These are phyloP conservation scores for Lasiodiplodia gonubiensis DNA, from an alignment of 2,329 filamentous ascomycete genomes.

Conservation along the genomic window DNA sequence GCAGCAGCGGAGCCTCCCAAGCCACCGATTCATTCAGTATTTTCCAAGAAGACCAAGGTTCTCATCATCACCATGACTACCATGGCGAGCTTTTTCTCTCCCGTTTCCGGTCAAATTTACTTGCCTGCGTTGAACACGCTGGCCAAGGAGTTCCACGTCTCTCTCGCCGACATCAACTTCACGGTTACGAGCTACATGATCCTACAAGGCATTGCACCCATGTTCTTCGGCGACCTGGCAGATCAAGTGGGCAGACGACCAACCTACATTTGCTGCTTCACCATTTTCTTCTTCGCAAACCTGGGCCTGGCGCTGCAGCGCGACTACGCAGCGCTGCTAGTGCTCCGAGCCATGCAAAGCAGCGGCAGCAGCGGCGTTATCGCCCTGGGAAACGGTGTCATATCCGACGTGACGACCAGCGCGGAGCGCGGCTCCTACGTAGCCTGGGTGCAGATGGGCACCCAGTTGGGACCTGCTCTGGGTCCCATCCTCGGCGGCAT, in stretches of 20 bases:
- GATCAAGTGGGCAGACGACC: constrained; percentile 56
- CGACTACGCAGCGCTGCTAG: constrained; percentile 55
- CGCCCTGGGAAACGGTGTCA: constrained; percentile 72
- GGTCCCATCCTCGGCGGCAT: constrained; percentile 69
- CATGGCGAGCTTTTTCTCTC: constrained; percentile 39
- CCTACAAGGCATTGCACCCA: constrained; percentile 58
- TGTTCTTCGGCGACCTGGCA: constrained; percentile 54
- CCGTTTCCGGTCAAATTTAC: constrained; percentile 44
- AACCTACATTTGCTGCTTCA: constrained; percentile 54
- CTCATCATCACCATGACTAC: constrained; percentile 38
- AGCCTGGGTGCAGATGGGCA: constrained; percentile 65
- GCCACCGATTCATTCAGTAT: constrained; percentile 38
- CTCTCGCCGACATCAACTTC: constrained; percentile 54
- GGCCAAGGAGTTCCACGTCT: constrained; percentile 48
- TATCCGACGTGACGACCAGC: constrained; percentile 73
- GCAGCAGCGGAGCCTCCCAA: not conserved
- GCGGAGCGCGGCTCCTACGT: constrained; percentile 76
- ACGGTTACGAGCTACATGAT: constrained; percentile 60
- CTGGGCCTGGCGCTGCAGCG: constrained; percentile 43
- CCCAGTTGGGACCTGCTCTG: constrained; percentile 58
- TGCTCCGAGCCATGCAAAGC: constrained; percentile 68
- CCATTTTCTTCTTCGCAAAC: constrained; percentile 44
- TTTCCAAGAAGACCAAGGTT: constrained; percentile 39
- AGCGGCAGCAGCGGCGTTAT: constrained; percentile 71
- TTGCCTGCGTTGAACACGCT: constrained; percentile 43